Evolutionary conservation across 306 rosid genomes (phyloP).

Genomic region (Comarum palustre): DNA sequence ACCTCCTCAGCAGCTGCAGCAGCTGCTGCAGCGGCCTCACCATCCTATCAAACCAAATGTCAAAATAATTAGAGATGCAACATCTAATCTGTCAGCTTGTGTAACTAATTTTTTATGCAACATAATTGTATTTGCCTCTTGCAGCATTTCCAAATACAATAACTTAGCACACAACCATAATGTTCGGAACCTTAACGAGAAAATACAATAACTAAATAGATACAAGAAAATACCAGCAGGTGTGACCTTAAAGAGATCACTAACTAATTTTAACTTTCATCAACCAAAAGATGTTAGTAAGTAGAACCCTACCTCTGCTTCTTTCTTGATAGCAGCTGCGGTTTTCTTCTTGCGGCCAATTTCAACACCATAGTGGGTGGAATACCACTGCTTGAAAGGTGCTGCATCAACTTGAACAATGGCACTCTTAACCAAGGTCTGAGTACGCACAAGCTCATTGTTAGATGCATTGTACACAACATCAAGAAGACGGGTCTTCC

Average conservation of each 20-base stretch:
- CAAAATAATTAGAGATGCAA: background rate
- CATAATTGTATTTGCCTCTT: no score
- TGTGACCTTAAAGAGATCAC: background rate
- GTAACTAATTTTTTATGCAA: background rate
- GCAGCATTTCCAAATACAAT: background rate
- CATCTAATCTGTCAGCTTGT: background rate
- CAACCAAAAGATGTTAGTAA: background rate
- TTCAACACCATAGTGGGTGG: conserved; percentile 59
- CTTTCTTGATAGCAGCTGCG: conserved; percentile 46
- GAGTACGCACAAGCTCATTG: conserved; percentile 62
- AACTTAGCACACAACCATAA: background rate
- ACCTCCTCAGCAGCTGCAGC: conserved; percentile 41
- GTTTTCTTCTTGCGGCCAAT: conserved; percentile 62
- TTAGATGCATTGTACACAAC: conserved; percentile 70
- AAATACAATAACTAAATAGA: no score
- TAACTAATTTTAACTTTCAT: background rate
- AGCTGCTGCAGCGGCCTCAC: conserved; percentile 30
- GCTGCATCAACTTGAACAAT: conserved; percentile 68
- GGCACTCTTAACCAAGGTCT: conserved; percentile 62
- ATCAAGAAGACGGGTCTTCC: conserved; percentile 58
- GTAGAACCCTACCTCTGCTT: conserved; percentile 47
- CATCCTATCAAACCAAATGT: conserved; percentile 33
- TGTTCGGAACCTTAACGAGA: no score
- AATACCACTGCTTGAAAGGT: conserved; percentile 69
- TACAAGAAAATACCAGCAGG: no score